Evolutionary conservation across 148 eudicot genomes (phyloP).

Genomic region (Drosera capensis): DNA sequence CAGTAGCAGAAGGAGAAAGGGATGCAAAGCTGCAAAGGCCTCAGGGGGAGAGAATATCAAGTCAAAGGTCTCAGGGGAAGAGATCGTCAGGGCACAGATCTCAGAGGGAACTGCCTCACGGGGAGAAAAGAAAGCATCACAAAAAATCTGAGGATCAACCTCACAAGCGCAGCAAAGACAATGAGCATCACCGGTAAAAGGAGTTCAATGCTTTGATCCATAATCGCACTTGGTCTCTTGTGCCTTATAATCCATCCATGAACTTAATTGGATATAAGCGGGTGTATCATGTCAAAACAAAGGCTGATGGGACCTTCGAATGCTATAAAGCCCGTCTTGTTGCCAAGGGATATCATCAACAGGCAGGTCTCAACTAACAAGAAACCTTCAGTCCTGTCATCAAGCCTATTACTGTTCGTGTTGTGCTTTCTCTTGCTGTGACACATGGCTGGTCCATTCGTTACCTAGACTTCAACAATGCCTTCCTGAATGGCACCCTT

Average conservation of each 20-base stretch:
- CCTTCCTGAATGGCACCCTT: conserved; percentile 5
- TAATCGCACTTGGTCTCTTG: background rate
- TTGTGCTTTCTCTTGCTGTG: conserved; percentile 2
- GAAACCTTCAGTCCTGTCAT: conserved; percentile 3
- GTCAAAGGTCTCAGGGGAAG: no score
- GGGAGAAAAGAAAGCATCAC: no score
- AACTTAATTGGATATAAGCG: conserved; percentile 3
- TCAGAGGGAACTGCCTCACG: no score
- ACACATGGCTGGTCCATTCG: conserved; percentile 1
- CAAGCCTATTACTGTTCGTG: background rate
- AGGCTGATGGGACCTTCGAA: conserved; percentile 5
- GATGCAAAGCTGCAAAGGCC: no score
- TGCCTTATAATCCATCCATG: background rate
- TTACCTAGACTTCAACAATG: background rate
- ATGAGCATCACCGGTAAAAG: no score
- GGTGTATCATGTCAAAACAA: conserved; percentile 1
- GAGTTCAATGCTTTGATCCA: background rate
- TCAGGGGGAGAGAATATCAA: no score
- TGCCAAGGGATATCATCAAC: conserved; percentile 4
- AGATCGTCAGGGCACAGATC: no score
- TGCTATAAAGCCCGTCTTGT: conserved; percentile 6
- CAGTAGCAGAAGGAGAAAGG: no score
- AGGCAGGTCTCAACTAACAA: background rate
- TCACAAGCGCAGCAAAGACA: no score
- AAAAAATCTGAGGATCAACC: no score